These are phyloP conservation scores for Teratosphaeria pseudoeucalypti DNA, from an alignment of 2,329 filamentous ascomycete species.

Conservation along the genomic window DNA sequence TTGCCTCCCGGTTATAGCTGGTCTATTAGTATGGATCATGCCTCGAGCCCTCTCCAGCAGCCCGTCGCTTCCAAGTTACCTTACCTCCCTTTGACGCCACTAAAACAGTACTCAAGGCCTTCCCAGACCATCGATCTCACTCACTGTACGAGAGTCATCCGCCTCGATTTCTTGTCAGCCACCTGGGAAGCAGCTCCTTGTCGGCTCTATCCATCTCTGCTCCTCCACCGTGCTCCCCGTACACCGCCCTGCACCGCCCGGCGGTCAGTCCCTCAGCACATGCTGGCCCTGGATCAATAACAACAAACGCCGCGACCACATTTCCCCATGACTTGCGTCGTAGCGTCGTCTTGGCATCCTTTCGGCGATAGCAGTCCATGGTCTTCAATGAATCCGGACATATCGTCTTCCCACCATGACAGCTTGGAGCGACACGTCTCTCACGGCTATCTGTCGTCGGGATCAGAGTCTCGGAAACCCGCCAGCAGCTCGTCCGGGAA, in stretches of 20 bases:
- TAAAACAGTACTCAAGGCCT: neutral
- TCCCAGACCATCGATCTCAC: neutral
- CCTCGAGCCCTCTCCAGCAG: neutral
- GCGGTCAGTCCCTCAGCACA: neutral
- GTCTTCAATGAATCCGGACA: conserved; percentile 22
- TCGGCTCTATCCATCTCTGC: neutral
- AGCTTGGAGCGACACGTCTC: conserved; percentile 15
- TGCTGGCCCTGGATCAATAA: neutral
- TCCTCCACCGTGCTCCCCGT: neutral
- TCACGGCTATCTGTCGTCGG: conserved; percentile 20
- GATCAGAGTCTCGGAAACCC: conserved; percentile 18
- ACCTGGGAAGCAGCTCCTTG: neutral
- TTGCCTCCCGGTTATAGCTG: neutral
- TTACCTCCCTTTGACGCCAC: neutral
- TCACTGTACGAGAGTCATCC: neutral
- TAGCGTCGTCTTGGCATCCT: conserved; percentile 19
- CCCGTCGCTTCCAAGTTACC: neutral
- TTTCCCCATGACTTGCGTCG: conserved; percentile 22
- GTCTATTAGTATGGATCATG: neutral
- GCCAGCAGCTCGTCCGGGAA: conserved; percentile 26
- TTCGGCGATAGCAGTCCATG: conserved; percentile 20
- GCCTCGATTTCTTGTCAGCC: neutral
- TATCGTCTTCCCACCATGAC: conserved; percentile 8
- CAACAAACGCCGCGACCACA: neutral
- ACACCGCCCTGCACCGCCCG: neutral